phyloP scores from a whole-genome alignment of 2,329 filamentous ascomycete species.

The Metarhizium humberi region DNA sequence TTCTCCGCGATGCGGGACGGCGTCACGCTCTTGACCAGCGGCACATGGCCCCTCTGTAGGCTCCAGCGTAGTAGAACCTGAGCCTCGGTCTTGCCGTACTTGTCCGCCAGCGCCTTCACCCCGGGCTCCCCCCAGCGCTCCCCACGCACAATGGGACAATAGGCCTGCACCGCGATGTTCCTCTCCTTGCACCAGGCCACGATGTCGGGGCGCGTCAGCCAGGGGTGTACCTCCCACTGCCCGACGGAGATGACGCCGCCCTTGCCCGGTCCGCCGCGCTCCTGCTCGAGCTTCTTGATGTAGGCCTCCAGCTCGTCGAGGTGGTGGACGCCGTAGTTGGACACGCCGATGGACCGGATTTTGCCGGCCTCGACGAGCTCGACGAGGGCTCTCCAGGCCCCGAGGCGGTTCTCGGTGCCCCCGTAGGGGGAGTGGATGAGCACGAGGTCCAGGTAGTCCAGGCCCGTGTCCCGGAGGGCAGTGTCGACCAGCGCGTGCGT shows the following conservation, averaged over 20 bases:
- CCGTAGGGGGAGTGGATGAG: slow-evolving; percentile 55
- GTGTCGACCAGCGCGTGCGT: slow-evolving; percentile 54
- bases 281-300: slow-evolving; percentile 51
- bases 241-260: slow-evolving; percentile 71
- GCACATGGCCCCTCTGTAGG: slow-evolving; percentile 67
- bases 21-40: slow-evolving; percentile 66
- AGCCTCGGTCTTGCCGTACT: slow-evolving; percentile 63
- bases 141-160: slow-evolving; percentile 54
- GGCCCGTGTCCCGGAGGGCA: slow-evolving; percentile 51
- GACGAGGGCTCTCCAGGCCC: slow-evolving; percentile 53
- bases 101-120: slow-evolving; percentile 55
- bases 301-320: slow-evolving; percentile 50
- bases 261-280: slow-evolving; percentile 52
- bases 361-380: slow-evolving; percentile 53
- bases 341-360: slow-evolving; percentile 52
- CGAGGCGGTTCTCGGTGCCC: slow-evolving; percentile 45
- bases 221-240: slow-evolving; percentile 86
- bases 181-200: slow-evolving; percentile 63
- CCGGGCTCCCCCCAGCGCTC: slow-evolving; percentile 61
- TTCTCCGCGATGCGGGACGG: slow-evolving; percentile 59
- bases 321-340: slow-evolving; percentile 56
- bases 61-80: slow-evolving; percentile 77
- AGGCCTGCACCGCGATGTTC: slow-evolving; percentile 54
- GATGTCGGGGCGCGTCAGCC: slow-evolving; percentile 73
- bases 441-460: slow-evolving; percentile 60